phyloP scores from a whole-genome alignment of 2,329 filamentous ascomycete species.

The Hypoxylon sp. region DNA sequence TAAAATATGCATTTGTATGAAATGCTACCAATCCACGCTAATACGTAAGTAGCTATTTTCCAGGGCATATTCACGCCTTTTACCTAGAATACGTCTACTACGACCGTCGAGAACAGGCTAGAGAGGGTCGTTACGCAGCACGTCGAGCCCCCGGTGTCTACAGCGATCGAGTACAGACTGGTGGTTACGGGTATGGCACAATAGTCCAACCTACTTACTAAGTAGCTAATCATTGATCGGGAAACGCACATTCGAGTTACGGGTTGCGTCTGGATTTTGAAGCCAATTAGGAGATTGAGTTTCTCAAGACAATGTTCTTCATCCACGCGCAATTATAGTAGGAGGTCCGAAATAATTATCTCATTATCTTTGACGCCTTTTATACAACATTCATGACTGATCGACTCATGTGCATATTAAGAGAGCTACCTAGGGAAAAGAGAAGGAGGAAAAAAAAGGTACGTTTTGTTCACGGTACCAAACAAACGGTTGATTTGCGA shows the following conservation, averaged over 20 bases:
- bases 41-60: slow-evolving; percentile 70
- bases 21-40: neutral
- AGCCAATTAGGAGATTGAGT: neutral
- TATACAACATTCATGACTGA: neutral
- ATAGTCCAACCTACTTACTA: slow-evolving; percentile 57
- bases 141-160: slow-evolving; percentile 77
- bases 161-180: slow-evolving; percentile 79
- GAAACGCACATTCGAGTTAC: neutral
- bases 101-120: slow-evolving; percentile 75
- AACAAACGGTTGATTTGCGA: neutral
- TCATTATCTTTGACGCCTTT: neutral
- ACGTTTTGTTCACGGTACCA: no score
- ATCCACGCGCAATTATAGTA: neutral
- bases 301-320: neutral
- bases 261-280: neutral
- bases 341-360: neutral
- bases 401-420: no score
- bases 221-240: slow-evolving; percentile 1
- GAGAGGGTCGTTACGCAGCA: slow-evolving; percentile 68
- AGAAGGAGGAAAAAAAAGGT: no score
- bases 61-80: slow-evolving; percentile 84
- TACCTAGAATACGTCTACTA: slow-evolving; percentile 89
- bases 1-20: neutral
- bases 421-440: no score
- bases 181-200: slow-evolving; percentile 75